These are phyloP conservation scores for Globisporangium canariense DNA, from an alignment of 352 stramenopile genomes.

Conservation along the genomic window DNA sequence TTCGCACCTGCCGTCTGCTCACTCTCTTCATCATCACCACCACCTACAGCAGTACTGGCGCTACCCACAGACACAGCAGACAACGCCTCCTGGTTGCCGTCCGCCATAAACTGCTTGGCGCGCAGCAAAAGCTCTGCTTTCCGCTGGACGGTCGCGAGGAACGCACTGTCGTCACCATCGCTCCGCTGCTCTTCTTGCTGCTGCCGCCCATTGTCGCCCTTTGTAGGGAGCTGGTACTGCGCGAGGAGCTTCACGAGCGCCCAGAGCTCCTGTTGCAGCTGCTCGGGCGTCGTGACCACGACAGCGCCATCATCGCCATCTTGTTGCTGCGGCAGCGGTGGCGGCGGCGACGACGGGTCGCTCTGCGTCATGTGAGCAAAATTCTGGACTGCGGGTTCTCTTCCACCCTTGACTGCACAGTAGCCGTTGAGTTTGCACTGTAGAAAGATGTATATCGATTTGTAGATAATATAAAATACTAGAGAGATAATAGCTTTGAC, in stretches of 20 bases:
- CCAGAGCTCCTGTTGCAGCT: slow-evolving; percentile 41
- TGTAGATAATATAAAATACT: background rate
- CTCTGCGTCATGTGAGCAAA: slow-evolving; percentile 13
- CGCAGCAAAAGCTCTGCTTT: slow-evolving; percentile 35
- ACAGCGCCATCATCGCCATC: background rate
- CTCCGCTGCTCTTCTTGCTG: slow-evolving; percentile 5
- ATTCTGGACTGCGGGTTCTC: background rate
- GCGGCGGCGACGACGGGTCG: background rate
- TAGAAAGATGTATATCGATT: background rate
- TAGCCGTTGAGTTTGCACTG: background rate
- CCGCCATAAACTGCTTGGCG: background rate
- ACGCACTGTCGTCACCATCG: background rate
- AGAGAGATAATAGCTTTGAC: background rate
- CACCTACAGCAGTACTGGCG: background rate
- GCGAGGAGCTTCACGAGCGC: slow-evolving; percentile 42
- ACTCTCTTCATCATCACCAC: slow-evolving; percentile 3
- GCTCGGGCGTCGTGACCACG: slow-evolving; percentile 11
- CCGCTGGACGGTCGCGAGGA: slow-evolving; percentile 27
- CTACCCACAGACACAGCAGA: background rate
- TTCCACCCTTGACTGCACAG: background rate
- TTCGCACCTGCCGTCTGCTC: background rate
- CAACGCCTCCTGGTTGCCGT: slow-evolving; percentile 7
- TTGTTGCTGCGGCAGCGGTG: background rate
- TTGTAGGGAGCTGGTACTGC: background rate
- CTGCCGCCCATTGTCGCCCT: background rate